phyloP scores from a whole-genome alignment of 139 green algal genomes.

The Closterium sp. region DNA sequence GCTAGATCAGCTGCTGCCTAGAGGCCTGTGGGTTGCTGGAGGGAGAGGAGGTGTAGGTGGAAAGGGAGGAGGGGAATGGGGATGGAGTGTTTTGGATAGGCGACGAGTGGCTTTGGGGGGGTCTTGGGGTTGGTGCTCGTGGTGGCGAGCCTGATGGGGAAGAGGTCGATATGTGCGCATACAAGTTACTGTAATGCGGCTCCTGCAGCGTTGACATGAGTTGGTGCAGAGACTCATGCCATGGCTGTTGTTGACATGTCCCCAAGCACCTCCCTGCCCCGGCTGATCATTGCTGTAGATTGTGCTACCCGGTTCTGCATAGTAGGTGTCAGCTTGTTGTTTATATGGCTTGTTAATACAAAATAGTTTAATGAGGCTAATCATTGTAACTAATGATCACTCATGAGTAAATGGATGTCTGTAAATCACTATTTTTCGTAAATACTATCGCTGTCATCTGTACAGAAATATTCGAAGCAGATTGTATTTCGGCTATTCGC shows the following conservation, averaged over 20 bases:
- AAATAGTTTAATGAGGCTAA: neutral
- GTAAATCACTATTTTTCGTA: no score
- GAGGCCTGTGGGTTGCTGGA: neutral
- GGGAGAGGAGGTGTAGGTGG: neutral
- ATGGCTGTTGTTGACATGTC: no score
- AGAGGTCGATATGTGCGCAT: constrained; percentile 4
- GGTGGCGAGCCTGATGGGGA: constrained; percentile 11
- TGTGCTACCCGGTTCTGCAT: neutral
- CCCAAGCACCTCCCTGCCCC: neutral
- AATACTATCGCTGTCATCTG: neutral
- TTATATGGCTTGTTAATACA: no score
- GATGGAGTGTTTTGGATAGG: neutral
- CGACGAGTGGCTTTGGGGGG: neutral
- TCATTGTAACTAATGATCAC: neutral
- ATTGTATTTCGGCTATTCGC: neutral
- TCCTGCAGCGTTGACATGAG: constrained; percentile 31
- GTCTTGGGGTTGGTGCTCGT: constrained; percentile 11
- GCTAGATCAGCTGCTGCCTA: constrained; percentile 1
- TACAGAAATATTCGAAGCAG: neutral
- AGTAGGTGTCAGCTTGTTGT: no score
- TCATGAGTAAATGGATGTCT: no score
- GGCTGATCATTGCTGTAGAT: neutral
- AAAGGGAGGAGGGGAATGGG: neutral
- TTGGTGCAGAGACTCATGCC: neutral
- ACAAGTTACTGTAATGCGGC: constrained; percentile 30